Evolutionary conservation across 139 green algal species (phyloP), one percentile per base, ranked within the genome.

Genomic region (Tetraselmis chui): DNA sequence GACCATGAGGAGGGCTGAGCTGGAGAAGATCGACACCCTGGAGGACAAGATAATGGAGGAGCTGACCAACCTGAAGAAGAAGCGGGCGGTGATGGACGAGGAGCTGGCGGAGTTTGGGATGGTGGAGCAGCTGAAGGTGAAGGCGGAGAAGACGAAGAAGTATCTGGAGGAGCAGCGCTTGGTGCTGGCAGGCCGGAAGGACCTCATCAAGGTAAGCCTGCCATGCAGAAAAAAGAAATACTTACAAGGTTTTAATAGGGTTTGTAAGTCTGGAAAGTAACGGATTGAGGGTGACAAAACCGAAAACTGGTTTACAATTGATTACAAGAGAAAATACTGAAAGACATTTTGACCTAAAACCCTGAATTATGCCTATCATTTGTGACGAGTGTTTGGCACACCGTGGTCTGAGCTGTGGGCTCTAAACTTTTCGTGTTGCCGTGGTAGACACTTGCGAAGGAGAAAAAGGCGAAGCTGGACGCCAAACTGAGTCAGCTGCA

Each of bases 11-110:
- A 79, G 75, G 31, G 79, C 59, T 24, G 89, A 92, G 76, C 84
- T 92, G 58, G 83, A 83, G 1, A 88, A 89, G 77, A 87, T 91
- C 26, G 80, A 86, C 31, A 78, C 30, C 1, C 80, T 92, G 59
- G 87, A 88, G 76, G 82, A 84, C 1, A 90, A 91, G 82, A 89
- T 92, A 31, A 27, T 75, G 30, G 25, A 81, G 25, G 75, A 82
- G 81, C 32, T 89, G 80, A 32, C 30, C 75, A 25, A 24, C 25
- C 45, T 87, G 28, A 59, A 30, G 29, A 29, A 85, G 31, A 79
- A 75, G 79, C 82, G 82, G 78, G 30, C 29, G 29, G 45, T 25
- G 0, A 78, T 88, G 81, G 29, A 84, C 23, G 5, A 24, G 30
- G 45, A 83, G 2, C 76, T 86, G 77, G 28, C 76, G 24, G 23